phyloP scores from a whole-genome alignment of 2,329 filamentous ascomycete species.

The Penicillium brevicompactum region DNA sequence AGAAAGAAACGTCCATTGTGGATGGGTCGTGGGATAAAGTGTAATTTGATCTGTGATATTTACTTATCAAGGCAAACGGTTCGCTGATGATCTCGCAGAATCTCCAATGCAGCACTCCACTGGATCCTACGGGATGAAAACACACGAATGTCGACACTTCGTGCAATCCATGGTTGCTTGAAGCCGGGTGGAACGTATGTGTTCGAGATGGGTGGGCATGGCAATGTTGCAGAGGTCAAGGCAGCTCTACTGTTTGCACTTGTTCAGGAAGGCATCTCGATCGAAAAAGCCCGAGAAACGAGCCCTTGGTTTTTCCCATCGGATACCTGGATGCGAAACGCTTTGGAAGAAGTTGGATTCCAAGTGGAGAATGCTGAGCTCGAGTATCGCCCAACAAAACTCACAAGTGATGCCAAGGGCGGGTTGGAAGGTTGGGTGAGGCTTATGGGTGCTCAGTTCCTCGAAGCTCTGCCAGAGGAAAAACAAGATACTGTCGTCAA shows the following conservation, averaged over 20 bases:
- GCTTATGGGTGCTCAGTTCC: slow-evolving; percentile 62
- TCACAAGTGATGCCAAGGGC: slow-evolving; percentile 46
- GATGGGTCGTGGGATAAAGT: slow-evolving; percentile 52
- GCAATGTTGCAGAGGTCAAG: slow-evolving; percentile 67
- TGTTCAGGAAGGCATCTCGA: slow-evolving; percentile 51
- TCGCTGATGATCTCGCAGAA: slow-evolving; percentile 15
- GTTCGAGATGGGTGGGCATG: slow-evolving; percentile 73
- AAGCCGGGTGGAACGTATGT: slow-evolving; percentile 60
- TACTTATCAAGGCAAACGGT: background rate
- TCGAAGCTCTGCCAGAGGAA: slow-evolving; percentile 55
- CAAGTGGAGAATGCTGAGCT: slow-evolving; percentile 58
- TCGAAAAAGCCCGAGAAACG: slow-evolving; percentile 51
- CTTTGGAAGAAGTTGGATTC: slow-evolving; percentile 45
- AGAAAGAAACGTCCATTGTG: slow-evolving; percentile 26
- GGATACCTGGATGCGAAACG: slow-evolving; percentile 56
- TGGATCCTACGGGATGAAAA: slow-evolving; percentile 60
- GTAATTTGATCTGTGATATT: slow-evolving; percentile 32
- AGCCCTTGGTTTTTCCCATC: slow-evolving; percentile 75
- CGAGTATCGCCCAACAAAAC: slow-evolving; percentile 65
- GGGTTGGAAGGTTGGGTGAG: slow-evolving; percentile 68
- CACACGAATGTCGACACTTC: slow-evolving; percentile 56
- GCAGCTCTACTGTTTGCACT: slow-evolving; percentile 60
- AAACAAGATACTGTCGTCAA: slow-evolving; percentile 55
- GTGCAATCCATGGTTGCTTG: slow-evolving; percentile 54
- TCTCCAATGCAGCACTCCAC: slow-evolving; percentile 68